Evolutionary conservation across 192 early-diverging fungal species (phyloP).

Genomic region (Mortierella claussenii): DNA sequence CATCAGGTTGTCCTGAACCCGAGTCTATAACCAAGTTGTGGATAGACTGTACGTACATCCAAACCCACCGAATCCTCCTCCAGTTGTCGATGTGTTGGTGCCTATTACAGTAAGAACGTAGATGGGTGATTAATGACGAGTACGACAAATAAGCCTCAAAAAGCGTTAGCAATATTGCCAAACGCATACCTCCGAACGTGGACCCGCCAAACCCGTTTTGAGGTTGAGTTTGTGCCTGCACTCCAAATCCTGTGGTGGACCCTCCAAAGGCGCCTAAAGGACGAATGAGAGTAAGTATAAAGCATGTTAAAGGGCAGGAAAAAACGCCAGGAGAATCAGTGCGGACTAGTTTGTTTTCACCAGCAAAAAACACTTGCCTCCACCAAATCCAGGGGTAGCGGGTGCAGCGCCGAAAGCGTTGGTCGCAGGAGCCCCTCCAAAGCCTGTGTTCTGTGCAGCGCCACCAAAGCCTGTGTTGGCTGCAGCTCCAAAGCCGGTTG

Average conservation of each 20-base stretch:
- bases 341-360: neutral
- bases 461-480: constrained; percentile 36
- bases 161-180: no score
- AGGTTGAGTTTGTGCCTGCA: constrained; percentile 39
- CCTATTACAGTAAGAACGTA: neutral
- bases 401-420: constrained; percentile 42
- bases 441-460: constrained; percentile 24
- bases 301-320: neutral
- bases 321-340: neutral
- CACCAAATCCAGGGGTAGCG: constrained; percentile 38
- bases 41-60: no score
- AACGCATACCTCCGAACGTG: constrained; percentile 46
- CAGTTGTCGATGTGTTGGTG: constrained; percentile 2
- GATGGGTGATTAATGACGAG: neutral
- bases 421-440: constrained; percentile 36
- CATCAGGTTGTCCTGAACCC: no score
- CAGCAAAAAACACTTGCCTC: constrained; percentile 14
- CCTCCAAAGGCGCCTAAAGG: constrained; percentile 45
- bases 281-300: no score
- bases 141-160: neutral
- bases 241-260: constrained; percentile 43
- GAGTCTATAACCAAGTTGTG: no score
- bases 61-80: constrained; percentile 47
- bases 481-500: constrained; percentile 43
- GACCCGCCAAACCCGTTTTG: constrained; percentile 40